phyloP scores from a whole-genome alignment of 179 eudicot genomes.

The Spergularia azorica region DNA sequence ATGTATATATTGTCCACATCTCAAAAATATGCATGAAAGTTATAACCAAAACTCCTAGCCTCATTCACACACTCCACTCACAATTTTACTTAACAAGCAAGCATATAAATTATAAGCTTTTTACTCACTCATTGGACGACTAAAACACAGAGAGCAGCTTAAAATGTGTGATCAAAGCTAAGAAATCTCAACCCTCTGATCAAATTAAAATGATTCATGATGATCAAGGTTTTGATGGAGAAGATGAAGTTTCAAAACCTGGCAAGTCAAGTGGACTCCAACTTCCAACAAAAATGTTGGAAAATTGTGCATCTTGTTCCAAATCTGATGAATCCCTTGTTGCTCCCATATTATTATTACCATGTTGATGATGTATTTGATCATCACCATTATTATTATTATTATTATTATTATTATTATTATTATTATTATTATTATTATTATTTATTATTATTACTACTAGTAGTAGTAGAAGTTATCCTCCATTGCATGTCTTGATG shows the following conservation, averaged over 20 bases:
- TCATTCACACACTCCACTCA: conserved; percentile 16
- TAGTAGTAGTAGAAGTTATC: background rate
- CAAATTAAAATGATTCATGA: background rate
- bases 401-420: background rate
- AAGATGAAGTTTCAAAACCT: conserved; percentile 35
- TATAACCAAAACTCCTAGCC: conserved; percentile 19
- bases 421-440: background rate
- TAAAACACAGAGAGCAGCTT: background rate
- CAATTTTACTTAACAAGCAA: conserved; percentile 9
- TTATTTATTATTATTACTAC: background rate
- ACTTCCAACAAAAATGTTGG: conserved; percentile 30
- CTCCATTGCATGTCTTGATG: conserved; percentile 26
- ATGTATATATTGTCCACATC: conserved; percentile 3
- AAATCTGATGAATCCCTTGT: conserved; percentile 23
- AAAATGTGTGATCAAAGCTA: background rate
- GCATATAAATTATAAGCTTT: background rate
- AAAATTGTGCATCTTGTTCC: conserved; percentile 36
- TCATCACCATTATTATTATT: background rate
- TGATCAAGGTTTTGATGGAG: conserved; percentile 23
- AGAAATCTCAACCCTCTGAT: background rate
- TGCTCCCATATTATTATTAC: conserved; percentile 11
- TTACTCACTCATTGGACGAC: background rate
- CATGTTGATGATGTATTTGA: background rate
- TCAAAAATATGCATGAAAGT: background rate
- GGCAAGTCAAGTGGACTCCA: conserved; percentile 37